Evolutionary conservation across 2,329 filamentous ascomycete species (phyloP).

Genomic region (Arthrinium phaeospermum): DNA sequence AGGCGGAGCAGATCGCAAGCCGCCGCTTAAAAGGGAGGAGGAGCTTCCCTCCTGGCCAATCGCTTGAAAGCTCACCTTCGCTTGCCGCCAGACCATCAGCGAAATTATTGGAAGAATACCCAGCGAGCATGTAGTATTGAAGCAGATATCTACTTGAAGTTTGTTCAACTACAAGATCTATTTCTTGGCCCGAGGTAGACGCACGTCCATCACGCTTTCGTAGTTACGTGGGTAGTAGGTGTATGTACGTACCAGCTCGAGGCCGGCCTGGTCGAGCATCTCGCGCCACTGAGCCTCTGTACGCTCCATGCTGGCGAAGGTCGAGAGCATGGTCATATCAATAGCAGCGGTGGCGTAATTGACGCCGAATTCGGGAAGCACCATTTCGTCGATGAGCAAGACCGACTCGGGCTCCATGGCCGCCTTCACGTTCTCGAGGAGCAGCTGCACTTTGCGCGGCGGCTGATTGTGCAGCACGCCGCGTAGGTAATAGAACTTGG

Average conservation of each 20-base stretch:
- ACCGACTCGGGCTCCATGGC: conserved; percentile 34
- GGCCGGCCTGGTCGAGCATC: conserved; percentile 29
- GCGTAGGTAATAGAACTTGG: conserved; percentile 42
- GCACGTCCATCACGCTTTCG: not conserved
- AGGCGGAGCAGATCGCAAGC: no score
- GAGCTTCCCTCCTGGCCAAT: no score
- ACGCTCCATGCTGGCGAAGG: conserved; percentile 42
- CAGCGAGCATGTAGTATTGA: no score
- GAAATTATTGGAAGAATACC: no score
- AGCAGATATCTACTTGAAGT: no score
- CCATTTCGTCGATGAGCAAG: conserved; percentile 39
- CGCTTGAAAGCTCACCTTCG: no score
- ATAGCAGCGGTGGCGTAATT: no score
- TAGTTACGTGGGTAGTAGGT: not conserved
- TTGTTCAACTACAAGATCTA: no score
- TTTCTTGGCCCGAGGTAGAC: no score
- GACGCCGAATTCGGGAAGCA: no score
- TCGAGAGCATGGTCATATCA: conserved; percentile 45
- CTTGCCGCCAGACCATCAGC: no score
- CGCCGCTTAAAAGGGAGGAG: no score
- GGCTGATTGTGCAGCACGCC: conserved; percentile 44
- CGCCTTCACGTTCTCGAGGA: conserved; percentile 37
- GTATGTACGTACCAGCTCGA: not conserved
- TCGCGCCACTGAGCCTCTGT: conserved; percentile 42
- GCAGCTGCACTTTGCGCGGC: conserved; percentile 40